A percentile compares a stretch with the other conserved stretches of the same genome.
Evolutionary conservation across 2,329 filamentous ascomycete genomes (phyloP).

Genomic region (Sodiomyces alkalinus): DNA sequence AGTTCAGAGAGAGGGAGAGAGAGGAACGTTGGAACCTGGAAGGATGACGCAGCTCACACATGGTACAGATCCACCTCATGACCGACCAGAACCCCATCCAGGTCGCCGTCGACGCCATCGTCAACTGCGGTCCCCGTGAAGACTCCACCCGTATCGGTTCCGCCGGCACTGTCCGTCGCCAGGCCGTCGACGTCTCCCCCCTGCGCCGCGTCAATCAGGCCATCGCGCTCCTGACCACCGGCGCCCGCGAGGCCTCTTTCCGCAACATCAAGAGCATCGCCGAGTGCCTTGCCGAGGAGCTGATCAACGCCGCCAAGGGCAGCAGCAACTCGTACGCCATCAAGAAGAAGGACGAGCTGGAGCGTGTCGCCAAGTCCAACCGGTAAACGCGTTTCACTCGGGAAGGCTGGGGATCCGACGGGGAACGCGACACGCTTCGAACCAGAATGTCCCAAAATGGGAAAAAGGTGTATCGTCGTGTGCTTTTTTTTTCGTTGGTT

Average conservation of each 20-base stretch:
- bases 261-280: constrained; percentile 99
- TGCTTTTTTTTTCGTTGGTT: no score
- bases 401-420: constrained; percentile 6
- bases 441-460: constrained; percentile 1
- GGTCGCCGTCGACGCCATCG: constrained; percentile 96
- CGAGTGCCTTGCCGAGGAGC: constrained; percentile 98
- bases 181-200: constrained; percentile 99
- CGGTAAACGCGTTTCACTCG: constrained; percentile 54
- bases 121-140: constrained; percentile 99
- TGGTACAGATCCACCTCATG: constrained; percentile 90
- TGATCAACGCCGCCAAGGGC: constrained; percentile 99
- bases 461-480: constrained; percentile 2
- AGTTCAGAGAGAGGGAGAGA: no score
- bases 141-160: constrained; percentile 99
- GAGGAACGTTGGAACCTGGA: no score
- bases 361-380: constrained; percentile 99
- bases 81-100: constrained; percentile 99
- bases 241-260: constrained; percentile 97
- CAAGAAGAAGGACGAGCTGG: constrained; percentile 99
- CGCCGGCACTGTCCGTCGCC: constrained; percentile 97
- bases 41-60: constrained; percentile 15
- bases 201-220: constrained; percentile 99
- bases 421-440: constrained; percentile 4
- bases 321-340: constrained; percentile 99
- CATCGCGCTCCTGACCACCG: constrained; percentile 96